Percentiles rank a stretch among this genome's conserved stretches.
Evolutionary conservation across 2,329 filamentous ascomycete genomes (phyloP).

Genomic region (Penicillium verrucosum): DNA sequence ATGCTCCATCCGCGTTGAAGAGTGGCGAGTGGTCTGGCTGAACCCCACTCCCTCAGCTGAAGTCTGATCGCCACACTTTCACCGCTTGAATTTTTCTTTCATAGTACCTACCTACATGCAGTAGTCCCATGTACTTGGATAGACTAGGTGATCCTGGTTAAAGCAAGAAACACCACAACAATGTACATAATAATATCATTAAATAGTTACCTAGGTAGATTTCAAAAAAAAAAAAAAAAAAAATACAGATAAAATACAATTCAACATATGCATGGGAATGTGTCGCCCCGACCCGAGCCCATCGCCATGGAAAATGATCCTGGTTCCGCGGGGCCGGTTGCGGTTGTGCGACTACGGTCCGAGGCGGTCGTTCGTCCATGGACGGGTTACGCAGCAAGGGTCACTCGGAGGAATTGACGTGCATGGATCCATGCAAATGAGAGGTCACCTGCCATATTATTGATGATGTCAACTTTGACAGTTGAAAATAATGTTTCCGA

Average conservation of each 20-base stretch:
- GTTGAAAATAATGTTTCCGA: neutral
- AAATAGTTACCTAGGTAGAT: neutral
- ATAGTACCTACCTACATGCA: conserved; percentile 21
- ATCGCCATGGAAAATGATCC: conserved; percentile 25
- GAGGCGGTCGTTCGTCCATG: conserved; percentile 29
- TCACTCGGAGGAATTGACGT: conserved; percentile 16
- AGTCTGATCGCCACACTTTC: conserved; percentile 28
- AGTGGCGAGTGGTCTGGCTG: conserved; percentile 18
- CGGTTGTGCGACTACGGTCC: conserved; percentile 35
- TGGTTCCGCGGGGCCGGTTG: conserved; percentile 29
- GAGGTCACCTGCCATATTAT: conserved; percentile 11
- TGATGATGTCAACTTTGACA: conserved; percentile 8
- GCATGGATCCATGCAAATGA: conserved; percentile 11
- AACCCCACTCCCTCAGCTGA: conserved; percentile 26
- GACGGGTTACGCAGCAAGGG: conserved; percentile 7
- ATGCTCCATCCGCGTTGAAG: conserved; percentile 16
- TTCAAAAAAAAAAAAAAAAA: neutral
- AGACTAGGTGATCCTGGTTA: conserved; percentile 12
- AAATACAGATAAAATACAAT: neutral
- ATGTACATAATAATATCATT: neutral
- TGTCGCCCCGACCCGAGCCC: conserved; percentile 26
- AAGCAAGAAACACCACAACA: neutral
- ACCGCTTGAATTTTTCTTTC: conserved; percentile 16
- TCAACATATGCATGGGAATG: conserved; percentile 2
- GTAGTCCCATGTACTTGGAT: conserved; percentile 23